phyloP scores from a whole-genome alignment of 2,329 filamentous ascomycete genomes.

The Fusarium mexicanum region DNA sequence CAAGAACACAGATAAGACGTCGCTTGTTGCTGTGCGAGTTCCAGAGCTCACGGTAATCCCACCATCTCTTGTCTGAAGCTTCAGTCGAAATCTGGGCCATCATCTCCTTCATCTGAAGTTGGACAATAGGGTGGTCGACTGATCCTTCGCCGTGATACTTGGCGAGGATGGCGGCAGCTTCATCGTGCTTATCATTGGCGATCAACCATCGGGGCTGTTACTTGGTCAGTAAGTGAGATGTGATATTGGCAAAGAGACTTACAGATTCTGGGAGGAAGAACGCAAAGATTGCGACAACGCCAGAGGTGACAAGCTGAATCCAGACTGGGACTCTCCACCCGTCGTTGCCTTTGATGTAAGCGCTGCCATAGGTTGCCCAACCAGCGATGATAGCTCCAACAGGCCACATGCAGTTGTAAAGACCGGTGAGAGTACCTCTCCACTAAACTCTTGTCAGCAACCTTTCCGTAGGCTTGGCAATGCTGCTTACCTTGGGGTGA shows the following conservation, averaged over 20 bases:
- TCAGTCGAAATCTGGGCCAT: constrained; percentile 51
- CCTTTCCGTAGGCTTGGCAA: rapidly evolving
- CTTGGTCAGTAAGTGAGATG: neutral
- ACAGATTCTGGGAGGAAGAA: constrained; percentile 53
- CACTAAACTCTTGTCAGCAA: constrained; percentile 44
- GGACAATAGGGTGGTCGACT: constrained; percentile 49
- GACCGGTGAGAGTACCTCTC: constrained; percentile 55
- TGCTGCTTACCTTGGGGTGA: constrained; percentile 51
- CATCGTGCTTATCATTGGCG: constrained; percentile 49
- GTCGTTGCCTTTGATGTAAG: constrained; percentile 46
- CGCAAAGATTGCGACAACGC: constrained; percentile 47
- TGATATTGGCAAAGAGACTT: neutral
- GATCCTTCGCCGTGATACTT: constrained; percentile 48
- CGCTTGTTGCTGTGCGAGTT: constrained; percentile 58
- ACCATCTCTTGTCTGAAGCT: constrained; percentile 61
- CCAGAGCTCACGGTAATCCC: constrained; percentile 64
- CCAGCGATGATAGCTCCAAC: constrained; percentile 63
- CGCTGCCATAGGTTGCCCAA: constrained; percentile 62
- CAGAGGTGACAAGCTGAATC: constrained; percentile 51
- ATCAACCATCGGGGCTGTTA: constrained; percentile 52
- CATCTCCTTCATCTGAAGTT: constrained; percentile 54
- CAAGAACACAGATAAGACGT: constrained; percentile 61
- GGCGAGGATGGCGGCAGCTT: constrained; percentile 49
- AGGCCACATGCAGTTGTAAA: constrained; percentile 51
- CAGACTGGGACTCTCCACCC: constrained; percentile 53